These are phyloP conservation scores for Metarhizium rileyi DNA, from an alignment of 2,329 filamentous ascomycete genomes.

Conservation along the genomic window DNA sequence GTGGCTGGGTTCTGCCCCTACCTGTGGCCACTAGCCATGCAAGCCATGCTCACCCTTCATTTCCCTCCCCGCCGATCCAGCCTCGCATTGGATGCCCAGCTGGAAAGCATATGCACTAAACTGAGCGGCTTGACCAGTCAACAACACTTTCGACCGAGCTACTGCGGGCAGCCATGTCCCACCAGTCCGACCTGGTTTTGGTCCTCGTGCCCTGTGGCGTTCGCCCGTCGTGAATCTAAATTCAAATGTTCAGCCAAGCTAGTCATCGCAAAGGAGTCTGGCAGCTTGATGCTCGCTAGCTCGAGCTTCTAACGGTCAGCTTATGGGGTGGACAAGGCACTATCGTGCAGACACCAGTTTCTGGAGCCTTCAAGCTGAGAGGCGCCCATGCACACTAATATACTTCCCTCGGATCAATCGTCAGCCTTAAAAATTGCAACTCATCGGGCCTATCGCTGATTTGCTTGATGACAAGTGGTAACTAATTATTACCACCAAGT, in stretches of 20 bases:
- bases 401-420: no score
- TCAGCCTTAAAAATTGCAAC: neutral
- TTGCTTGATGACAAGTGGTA: neutral
- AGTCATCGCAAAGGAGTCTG: no score
- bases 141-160: neutral
- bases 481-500: neutral
- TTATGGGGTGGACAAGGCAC: no score
- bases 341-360: no score
- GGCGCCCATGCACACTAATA: no score
- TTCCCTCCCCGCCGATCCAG: constrained; percentile 6
- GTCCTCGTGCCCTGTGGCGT: neutral
- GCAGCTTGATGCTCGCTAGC: no score
- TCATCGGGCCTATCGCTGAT: neutral
- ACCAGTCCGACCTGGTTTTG: no score
- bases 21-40: constrained; percentile 5
- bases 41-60: constrained; percentile 7
- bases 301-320: no score
- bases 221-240: neutral
- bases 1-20: neutral
- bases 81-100: constrained; percentile 4
- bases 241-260: no score
- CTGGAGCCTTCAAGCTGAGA: no score
- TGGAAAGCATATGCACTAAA: neutral
- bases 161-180: neutral
- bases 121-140: neutral